Evolutionary conservation across 495 filamentous ascomycete genomes (phyloP), one percentile per base, ranked within the genome.

Genomic region (Hypoxylon lienhwacheense): DNA sequence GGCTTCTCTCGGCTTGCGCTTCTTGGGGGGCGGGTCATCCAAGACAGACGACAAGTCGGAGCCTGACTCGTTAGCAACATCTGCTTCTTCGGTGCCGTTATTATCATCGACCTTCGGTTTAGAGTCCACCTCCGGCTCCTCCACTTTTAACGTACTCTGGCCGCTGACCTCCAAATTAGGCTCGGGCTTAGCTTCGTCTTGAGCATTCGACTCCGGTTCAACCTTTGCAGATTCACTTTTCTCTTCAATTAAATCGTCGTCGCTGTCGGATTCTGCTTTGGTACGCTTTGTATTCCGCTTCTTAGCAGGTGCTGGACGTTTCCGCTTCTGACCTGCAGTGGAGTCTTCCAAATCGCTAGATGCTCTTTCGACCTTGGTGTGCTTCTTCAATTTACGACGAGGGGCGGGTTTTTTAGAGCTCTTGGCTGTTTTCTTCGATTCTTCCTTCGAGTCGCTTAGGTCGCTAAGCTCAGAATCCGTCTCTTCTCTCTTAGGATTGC

Each of bases 1-100:
- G 7, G 52, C 25, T 17, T 55, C 58, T 42, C 39, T 55, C 8
- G 61, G 37, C 48, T 66, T 69, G 40, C 61, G 41, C 25, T 68
- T 61, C 49, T 59, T 67, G 11, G 67, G 71, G 0, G 85, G 85
- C 10, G 81, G 78, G 35, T 90, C 85, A 59, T 91, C 90, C 16
- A 89, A 57, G 11, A 96, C 75, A 1, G 82, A 77, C 5, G 90
- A 95, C 75, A 93, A 76, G 44, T 91, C 89, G 66, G 89, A 93
- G 33, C 87, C 85, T 1, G 86, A 90, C 21, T 77, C 80, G 14
- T 83, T 75, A 3, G 65, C 74, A 22, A 24, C 37, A 19, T 59
- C 48, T 12, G 62, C 47, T 12, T 45, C 52, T 20, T 66, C 65
- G 29, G 55, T 42, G 33, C 63, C 51, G 37, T 66, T 51, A 10